phyloP scores from a whole-genome alignment of 202 grass and related monocot genomes.

The Carex sylvatica region DNA sequence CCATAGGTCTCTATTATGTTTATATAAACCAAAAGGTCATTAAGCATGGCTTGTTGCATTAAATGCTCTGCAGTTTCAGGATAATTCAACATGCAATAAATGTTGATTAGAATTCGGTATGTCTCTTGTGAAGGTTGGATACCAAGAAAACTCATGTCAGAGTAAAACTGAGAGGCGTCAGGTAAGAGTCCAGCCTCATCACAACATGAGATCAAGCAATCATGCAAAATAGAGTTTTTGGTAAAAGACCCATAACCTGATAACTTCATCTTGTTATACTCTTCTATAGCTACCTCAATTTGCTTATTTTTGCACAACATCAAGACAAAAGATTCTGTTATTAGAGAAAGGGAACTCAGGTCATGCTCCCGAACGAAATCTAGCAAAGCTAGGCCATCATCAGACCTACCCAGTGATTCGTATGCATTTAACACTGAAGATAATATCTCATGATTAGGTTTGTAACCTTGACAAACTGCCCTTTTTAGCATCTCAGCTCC shows the following conservation, averaged over 20 bases:
- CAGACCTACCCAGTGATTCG: slow-evolving; percentile 40
- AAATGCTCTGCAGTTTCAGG: slow-evolving; percentile 76
- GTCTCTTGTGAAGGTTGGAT: slow-evolving; percentile 57
- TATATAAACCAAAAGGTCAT: slow-evolving; percentile 48
- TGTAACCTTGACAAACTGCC: slow-evolving; percentile 50
- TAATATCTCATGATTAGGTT: slow-evolving; percentile 59
- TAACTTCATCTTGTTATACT: slow-evolving; percentile 49
- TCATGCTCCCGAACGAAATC: slow-evolving; percentile 49
- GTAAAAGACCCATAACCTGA: slow-evolving; percentile 43
- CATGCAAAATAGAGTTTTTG: slow-evolving; percentile 49
- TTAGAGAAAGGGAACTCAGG: slow-evolving; percentile 43
- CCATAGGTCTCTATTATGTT: slow-evolving; percentile 76
- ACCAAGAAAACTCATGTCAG: slow-evolving; percentile 70
- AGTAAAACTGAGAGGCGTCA: slow-evolving; percentile 81
- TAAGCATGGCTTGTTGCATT: slow-evolving; percentile 59
- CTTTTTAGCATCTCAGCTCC: slow-evolving; percentile 67
- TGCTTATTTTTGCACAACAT: slow-evolving; percentile 65
- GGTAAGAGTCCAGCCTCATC: slow-evolving; percentile 51
- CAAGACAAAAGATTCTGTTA: slow-evolving; percentile 74
- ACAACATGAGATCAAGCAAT: slow-evolving; percentile 65
- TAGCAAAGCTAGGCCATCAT: slow-evolving; percentile 66
- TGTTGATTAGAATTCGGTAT: slow-evolving; percentile 56
- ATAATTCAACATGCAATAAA: slow-evolving; percentile 80
- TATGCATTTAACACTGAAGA: slow-evolving; percentile 60
- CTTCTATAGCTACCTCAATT: slow-evolving; percentile 48